Evolutionary conservation across 2,329 filamentous ascomycete species (phyloP).

Genomic region (Colletotrichum graminicola): DNA sequence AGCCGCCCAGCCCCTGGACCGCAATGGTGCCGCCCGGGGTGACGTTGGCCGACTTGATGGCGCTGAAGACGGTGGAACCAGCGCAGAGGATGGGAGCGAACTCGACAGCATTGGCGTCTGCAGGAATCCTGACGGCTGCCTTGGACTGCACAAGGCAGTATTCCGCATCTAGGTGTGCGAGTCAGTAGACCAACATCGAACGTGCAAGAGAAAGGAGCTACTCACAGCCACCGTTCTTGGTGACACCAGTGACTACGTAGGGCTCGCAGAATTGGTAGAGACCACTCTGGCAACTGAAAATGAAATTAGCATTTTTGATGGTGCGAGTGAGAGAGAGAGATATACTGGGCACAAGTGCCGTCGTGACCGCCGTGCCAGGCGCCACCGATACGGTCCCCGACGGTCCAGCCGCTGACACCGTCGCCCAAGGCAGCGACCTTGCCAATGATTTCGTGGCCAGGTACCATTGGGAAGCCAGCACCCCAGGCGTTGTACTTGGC

Average conservation of each 20-base stretch:
- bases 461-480: slow-evolving; percentile 69
- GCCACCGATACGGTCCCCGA: slow-evolving; percentile 76
- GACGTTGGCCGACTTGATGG: slow-evolving; percentile 63
- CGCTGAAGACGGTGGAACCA: slow-evolving; percentile 61
- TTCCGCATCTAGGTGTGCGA: slow-evolving; percentile 58
- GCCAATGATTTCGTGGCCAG: slow-evolving; percentile 80
- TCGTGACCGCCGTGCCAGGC: slow-evolving; percentile 72
- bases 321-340: neutral
- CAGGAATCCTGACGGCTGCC: slow-evolving; percentile 68
- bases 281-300: slow-evolving; percentile 72
- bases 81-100: slow-evolving; percentile 65
- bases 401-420: slow-evolving; percentile 67
- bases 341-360: neutral
- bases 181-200: too few relatives aligned
- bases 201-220: too few relatives aligned
- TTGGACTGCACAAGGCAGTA: slow-evolving; percentile 71
- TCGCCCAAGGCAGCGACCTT: slow-evolving; percentile 71
- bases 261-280: slow-evolving; percentile 77
- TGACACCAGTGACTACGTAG: slow-evolving; percentile 73
- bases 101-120: slow-evolving; percentile 59
- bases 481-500: slow-evolving; percentile 65
- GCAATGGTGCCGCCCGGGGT: slow-evolving; percentile 53
- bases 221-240: slow-evolving; percentile 68
- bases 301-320: slow-evolving; percentile 70
- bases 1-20: slow-evolving; percentile 71